phyloP scores from a whole-genome alignment of 148 eudicot genomes.

The Pouteria glomerata region DNA sequence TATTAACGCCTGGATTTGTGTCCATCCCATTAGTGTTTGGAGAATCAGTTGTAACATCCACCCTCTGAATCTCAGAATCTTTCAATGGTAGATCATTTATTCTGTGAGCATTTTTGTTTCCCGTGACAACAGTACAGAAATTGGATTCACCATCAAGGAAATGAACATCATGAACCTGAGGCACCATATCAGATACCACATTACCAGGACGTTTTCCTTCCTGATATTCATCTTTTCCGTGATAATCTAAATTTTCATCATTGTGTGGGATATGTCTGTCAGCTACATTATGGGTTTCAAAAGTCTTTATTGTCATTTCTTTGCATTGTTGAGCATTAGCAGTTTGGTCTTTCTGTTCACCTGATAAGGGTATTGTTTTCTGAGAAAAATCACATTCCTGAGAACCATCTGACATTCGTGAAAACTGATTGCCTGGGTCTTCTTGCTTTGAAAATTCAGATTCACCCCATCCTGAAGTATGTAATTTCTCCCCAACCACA shows the following conservation, averaged over 20 bases:
- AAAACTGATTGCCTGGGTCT: slow-evolving; percentile 1
- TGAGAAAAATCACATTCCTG: slow-evolving; percentile 15
- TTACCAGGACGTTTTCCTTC: not conserved
- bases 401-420: slow-evolving; percentile 12
- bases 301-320: slow-evolving; percentile 9
- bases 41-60: slow-evolving; percentile 8
- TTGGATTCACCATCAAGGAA: slow-evolving; percentile 34
- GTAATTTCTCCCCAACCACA: slow-evolving; percentile 13
- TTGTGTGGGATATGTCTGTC: slow-evolving; percentile 16
- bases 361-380: slow-evolving; percentile 16
- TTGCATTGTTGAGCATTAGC: slow-evolving; percentile 12
- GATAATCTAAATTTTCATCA: slow-evolving; percentile 13
- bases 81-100: slow-evolving; percentile 15
- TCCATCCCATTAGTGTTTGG: slow-evolving; percentile 15
- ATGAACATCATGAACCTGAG: slow-evolving; percentile 67
- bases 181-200: slow-evolving; percentile 19
- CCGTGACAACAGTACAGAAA: slow-evolving; percentile 10
- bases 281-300: slow-evolving; percentile 14
- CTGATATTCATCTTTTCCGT: slow-evolving; percentile 4
- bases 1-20: slow-evolving; percentile 19
- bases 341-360: slow-evolving; percentile 16
- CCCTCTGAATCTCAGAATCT: slow-evolving; percentile 17
- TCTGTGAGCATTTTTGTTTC: slow-evolving; percentile 13
- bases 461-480: slow-evolving; percentile 18
- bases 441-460: slow-evolving; percentile 12